phyloP scores from a whole-genome alignment of 495 filamentous ascomycete genomes.

The Penicillium soppii region DNA sequence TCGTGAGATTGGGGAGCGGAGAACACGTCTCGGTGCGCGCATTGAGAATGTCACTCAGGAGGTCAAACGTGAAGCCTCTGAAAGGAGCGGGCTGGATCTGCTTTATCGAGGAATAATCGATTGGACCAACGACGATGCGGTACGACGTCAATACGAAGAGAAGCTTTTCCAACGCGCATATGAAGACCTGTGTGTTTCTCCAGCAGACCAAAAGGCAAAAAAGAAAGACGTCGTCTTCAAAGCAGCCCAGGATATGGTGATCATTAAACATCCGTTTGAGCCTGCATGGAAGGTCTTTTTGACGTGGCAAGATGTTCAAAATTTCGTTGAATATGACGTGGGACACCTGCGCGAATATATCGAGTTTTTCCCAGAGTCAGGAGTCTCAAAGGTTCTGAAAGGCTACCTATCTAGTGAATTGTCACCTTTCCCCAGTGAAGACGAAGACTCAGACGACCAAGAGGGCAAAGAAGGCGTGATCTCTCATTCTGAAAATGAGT shows the following conservation, averaged over 20 bases:
- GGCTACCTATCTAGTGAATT: constrained; percentile 80
- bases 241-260: constrained; percentile 85
- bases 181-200: constrained; percentile 68
- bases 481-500: neutral
- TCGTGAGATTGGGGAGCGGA: constrained; percentile 81
- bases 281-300: constrained; percentile 88
- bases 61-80: constrained; percentile 81
- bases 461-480: constrained; percentile 24
- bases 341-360: constrained; percentile 75
- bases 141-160: constrained; percentile 83
- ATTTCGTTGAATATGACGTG: constrained; percentile 68
- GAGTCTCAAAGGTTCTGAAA: constrained; percentile 74
- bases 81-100: constrained; percentile 64
- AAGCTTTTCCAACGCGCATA: constrained; percentile 81
- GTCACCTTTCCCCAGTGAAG: constrained; percentile 67
- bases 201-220: constrained; percentile 58
- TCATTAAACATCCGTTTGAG: constrained; percentile 88
- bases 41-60: constrained; percentile 79
- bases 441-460: constrained; percentile 29
- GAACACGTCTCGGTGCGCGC: constrained; percentile 82
- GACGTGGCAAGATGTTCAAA: constrained; percentile 82
- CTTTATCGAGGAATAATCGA: constrained; percentile 81
- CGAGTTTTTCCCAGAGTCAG: constrained; percentile 78
- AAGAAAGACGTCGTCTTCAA: constrained; percentile 71
- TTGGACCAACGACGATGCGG: constrained; percentile 84